phyloP scores from a whole-genome alignment of 148 eudicot genomes.

The Mesembryanthemum crystallinum region DNA sequence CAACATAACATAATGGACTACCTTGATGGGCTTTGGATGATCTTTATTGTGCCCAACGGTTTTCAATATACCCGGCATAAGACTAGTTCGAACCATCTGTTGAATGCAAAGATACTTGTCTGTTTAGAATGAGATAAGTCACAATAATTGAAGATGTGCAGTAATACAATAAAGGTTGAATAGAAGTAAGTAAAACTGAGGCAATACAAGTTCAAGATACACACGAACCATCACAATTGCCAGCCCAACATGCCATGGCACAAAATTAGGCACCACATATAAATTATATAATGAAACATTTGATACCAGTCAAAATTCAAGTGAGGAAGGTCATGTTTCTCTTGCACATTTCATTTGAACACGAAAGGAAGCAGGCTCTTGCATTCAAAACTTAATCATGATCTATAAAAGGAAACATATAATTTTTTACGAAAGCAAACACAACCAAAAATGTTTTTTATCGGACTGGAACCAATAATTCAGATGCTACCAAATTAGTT shows the following conservation, averaged over 20 bases:
- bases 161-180: not conserved
- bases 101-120: conserved; percentile 15
- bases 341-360: not conserved
- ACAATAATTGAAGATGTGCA: not conserved
- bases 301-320: not conserved
- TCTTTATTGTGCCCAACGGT: conserved; percentile 83
- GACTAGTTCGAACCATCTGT: conserved; percentile 82
- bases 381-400: not conserved
- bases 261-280: not conserved
- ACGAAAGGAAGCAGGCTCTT: not conserved
- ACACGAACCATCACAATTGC: not conserved
- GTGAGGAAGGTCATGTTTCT: not conserved
- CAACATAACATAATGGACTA: conserved; percentile 19
- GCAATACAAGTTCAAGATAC: not conserved
- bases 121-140: not conserved
- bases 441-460: not conserved
- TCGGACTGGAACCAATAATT: not conserved
- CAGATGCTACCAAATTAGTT: not conserved
- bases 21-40: conserved; percentile 97
- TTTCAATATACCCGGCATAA: conserved; percentile 90
- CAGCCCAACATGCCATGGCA: not conserved
- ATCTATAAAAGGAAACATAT: not conserved
- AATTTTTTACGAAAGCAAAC: not conserved
- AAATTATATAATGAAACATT: not conserved
- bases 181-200: not conserved